Conservation (phyloP, 2,329 filamentous ascomycete genomes). For the Pestalotiopsis sp. region DNA sequence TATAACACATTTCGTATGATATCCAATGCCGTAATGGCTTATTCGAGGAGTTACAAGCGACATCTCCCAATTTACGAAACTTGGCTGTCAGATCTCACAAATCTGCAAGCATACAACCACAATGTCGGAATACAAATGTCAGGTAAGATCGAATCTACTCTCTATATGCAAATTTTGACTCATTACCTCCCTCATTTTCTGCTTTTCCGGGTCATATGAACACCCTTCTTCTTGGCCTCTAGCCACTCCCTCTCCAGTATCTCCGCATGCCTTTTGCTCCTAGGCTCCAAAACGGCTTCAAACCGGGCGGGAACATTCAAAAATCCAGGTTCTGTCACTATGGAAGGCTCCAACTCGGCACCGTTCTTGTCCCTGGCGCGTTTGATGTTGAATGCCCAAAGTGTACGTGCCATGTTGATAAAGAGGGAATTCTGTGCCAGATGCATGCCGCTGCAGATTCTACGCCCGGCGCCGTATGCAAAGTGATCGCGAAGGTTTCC, state of each 20-base stretch:
- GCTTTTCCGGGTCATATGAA: neutral
- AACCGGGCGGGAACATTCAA: neutral
- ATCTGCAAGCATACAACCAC: too few relatives aligned
- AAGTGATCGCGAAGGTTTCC: constrained; percentile 52
- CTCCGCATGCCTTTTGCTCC: neutral
- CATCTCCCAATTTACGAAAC: too few relatives aligned
- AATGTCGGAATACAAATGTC: too few relatives aligned
- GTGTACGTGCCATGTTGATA: constrained; percentile 45
- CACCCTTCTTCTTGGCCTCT: neutral
- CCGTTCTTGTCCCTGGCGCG: constrained; percentile 19
- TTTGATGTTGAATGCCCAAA: constrained; percentile 46
- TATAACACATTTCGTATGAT: too few relatives aligned
- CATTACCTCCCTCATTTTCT: neutral
- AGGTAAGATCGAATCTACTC: too few relatives aligned
- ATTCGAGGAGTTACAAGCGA: too few relatives aligned
- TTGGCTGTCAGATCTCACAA: too few relatives aligned
- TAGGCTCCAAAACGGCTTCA: neutral
- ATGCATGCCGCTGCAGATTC: constrained; percentile 60
- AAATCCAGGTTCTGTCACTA: neutral
- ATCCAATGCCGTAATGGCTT: too few relatives aligned
- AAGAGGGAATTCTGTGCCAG: constrained; percentile 53
- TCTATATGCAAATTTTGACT: too few relatives aligned
- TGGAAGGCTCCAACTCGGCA: neutral
- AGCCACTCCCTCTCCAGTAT: neutral
- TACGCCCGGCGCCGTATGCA: constrained; percentile 57